These are phyloP conservation scores for Speleostelium caveatum DNA, from an alignment of 78 protist species.

Conservation along the genomic window DNA sequence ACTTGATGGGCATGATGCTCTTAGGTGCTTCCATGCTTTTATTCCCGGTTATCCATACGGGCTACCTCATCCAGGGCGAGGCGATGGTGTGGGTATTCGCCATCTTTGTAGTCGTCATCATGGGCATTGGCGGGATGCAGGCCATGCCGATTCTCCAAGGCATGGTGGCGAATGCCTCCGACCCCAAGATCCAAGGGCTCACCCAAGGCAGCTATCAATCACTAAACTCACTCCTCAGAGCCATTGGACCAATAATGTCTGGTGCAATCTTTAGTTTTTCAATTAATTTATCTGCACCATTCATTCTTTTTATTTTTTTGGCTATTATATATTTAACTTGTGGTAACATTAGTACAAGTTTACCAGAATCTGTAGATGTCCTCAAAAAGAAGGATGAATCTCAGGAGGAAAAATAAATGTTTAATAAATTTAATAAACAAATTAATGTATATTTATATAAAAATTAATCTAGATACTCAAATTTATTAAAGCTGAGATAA, in stretches of 20 bases:
- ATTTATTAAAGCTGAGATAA: not conserved
- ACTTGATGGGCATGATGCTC: constrained; percentile 17
- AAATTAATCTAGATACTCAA: not conserved
- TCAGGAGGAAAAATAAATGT: not conserved
- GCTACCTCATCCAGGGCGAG: constrained; percentile 26
- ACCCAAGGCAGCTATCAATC: constrained; percentile 35
- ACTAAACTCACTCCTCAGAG: constrained; percentile 26
- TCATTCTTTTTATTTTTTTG: not conserved
- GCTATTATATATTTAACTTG: not conserved
- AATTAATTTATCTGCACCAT: not conserved
- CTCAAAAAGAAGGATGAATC: not conserved
- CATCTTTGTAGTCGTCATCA: not conserved
- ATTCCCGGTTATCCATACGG: constrained; percentile 22
- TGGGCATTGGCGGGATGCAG: constrained; percentile 24
- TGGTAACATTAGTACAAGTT: not conserved
- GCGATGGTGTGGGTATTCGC: constrained; percentile 37
- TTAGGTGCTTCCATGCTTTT: constrained; percentile 12
- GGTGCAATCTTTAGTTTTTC: not conserved
- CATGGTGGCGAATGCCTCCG: constrained; percentile 40
- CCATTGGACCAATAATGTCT: constrained; percentile 12
- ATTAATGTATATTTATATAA: too few relatives aligned
- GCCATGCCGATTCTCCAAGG: constrained; percentile 12
- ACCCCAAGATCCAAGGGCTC: constrained; percentile 25
- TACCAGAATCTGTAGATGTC: not conserved
- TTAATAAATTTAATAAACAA: too few relatives aligned